Evolutionary conservation across 2,329 filamentous ascomycete genomes (phyloP).

Genomic region (Parasarocladium wereldwijsianum): DNA sequence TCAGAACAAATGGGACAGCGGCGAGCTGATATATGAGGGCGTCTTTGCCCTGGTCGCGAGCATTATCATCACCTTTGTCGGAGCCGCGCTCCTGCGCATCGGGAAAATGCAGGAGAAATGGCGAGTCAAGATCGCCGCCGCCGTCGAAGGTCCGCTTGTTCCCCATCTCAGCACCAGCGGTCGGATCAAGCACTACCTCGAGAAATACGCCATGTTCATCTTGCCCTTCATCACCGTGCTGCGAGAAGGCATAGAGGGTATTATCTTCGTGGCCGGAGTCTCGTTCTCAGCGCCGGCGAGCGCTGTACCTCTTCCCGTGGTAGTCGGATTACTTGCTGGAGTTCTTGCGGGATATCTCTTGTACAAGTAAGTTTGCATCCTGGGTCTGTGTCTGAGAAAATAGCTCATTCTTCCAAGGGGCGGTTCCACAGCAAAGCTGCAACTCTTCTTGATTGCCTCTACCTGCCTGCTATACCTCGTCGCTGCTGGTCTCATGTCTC

Average conservation of each 20-base stretch:
- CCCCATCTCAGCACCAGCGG: conserved; percentile 24
- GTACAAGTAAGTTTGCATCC: conserved; percentile 48
- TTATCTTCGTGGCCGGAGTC: conserved; percentile 77
- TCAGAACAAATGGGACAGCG: conserved; percentile 47
- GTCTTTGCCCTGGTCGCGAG: conserved; percentile 61
- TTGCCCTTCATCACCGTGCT: conserved; percentile 81
- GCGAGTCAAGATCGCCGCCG: conserved; percentile 64
- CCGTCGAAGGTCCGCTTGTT: conserved; percentile 39
- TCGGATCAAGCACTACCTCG: conserved; percentile 46
- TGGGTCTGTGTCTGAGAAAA: neutral
- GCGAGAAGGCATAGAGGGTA: conserved; percentile 71
- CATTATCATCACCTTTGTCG: conserved; percentile 70
- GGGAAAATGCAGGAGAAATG: conserved; percentile 78
- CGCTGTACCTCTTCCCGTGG: conserved; percentile 62
- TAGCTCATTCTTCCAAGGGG: conserved; percentile 15
- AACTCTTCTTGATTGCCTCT: conserved; percentile 67
- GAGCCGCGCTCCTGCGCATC: conserved; percentile 64
- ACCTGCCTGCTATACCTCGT: conserved; percentile 78
- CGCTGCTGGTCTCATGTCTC: conserved; percentile 68
- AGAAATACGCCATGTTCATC: conserved; percentile 77
- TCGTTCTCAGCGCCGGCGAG: conserved; percentile 60
- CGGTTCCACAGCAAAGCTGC: conserved; percentile 29
- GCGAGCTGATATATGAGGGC: conserved; percentile 71
- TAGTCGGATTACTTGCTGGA: conserved; percentile 58
- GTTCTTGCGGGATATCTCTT: conserved; percentile 54